Evolutionary conservation across 2,329 filamentous ascomycete genomes (phyloP).

Genomic region (Pyrenochaeta sp.): DNA sequence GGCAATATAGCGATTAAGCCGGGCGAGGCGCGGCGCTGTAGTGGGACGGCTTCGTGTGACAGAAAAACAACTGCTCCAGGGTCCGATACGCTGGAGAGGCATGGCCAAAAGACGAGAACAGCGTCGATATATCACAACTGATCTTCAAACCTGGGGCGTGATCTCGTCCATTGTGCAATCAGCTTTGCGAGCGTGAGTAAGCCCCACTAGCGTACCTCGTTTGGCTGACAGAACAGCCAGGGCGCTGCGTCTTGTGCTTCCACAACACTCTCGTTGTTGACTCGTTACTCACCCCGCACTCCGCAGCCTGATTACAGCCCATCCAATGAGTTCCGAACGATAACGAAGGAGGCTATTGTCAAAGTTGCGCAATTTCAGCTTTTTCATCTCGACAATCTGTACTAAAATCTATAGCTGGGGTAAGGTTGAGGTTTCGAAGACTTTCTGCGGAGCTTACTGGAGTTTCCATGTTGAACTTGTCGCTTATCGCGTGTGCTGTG

Average conservation of each 20-base stretch:
- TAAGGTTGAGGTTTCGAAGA: background rate
- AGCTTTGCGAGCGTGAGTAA: slow-evolving; percentile 15
- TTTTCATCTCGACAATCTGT: background rate
- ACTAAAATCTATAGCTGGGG: background rate
- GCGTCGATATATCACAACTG: slow-evolving; percentile 14
- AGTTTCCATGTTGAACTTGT: background rate
- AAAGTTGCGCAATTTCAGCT: background rate
- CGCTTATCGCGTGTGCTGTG: slow-evolving; percentile 15
- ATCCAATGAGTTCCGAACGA: background rate
- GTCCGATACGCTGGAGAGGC: slow-evolving; percentile 10
- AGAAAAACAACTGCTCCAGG: slow-evolving; percentile 9
- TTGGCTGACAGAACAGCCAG: slow-evolving; percentile 14
- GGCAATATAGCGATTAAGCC: slow-evolving; percentile 25
- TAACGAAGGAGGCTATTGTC: background rate
- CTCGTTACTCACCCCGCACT: slow-evolving; percentile 10
- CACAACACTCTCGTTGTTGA: slow-evolving; percentile 6
- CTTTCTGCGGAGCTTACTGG: background rate
- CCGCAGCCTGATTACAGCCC: background rate
- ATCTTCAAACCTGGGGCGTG: slow-evolving; percentile 2
- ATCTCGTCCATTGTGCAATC: slow-evolving; percentile 18
- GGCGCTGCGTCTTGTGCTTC: slow-evolving; percentile 11
- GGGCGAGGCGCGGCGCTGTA: slow-evolving; percentile 5
- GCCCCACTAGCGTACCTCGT: slow-evolving; percentile 16
- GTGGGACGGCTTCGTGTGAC: slow-evolving; percentile 4
- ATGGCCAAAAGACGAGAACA: slow-evolving; percentile 11